Base-by-base conservation (phyloP, 2,329 filamentous ascomycete genomes). In the Graphilbum sp. region DNA sequence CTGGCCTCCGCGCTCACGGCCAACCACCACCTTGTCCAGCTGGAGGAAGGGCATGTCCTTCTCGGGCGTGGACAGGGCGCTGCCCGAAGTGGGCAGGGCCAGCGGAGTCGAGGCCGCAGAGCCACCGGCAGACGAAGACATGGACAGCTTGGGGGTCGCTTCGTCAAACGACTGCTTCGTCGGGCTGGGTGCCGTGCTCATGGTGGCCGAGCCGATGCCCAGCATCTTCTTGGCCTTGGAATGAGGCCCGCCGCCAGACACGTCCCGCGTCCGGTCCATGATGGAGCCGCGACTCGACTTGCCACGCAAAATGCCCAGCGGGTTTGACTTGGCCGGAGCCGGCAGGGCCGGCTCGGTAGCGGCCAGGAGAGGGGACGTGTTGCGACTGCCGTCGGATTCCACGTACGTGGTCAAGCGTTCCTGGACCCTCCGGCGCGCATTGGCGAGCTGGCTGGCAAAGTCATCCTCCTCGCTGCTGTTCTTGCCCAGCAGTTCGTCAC, bases 381-480 rank as follows among this genome's bases (percentile, higher is more conserved):
- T 46, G 31, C 52, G 57, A 34, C 64, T 63, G 43, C 57, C 63
- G 29, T 83, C 75, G 3, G 67, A 66, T 47, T 81, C 77, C 1
- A 72, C 74, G 45, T 76, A 79, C 1, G 71, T 78, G 8, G 74
- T 80, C 33, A 87, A 60, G 46, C 74, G 78, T 54, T 87, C 79
- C 37, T 82, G 75, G 8, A 87, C 78, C 1, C 77, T 70, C 23
- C 72, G 71, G 39, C 79, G 73, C 15, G 80, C 72, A 45, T 76
- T 70, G 2, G 79, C 80, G 30, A 87, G 66, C 49, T 85, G 78
- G 37, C 67, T 73, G 16, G 78, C 75, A 50, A 87, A 86, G 21
- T 83, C 80, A 37, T 83, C 74, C 5, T 69, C 66, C 37, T 77
- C 74, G 30, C 30, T 18, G 30, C 6, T 32, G 11, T 16, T 18